Evolutionary conservation across 768 basidiomycete species (phyloP), one percentile per base, ranked within the genome.

Genomic region (Kwoniella dendrophila): DNA sequence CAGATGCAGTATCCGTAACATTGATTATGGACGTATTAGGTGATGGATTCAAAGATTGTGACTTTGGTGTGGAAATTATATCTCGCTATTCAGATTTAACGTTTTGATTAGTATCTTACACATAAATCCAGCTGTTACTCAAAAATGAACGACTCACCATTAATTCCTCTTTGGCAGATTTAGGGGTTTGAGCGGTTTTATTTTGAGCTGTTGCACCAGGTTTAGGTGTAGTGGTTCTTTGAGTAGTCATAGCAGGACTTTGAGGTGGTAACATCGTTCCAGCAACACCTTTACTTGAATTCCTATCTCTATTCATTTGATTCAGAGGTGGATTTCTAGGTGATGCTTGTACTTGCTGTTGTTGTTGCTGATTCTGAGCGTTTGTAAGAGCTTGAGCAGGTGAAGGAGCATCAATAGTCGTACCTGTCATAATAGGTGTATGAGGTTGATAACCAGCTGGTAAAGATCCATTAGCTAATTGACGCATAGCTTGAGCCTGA

Each of bases 241-340:
- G 45, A 20, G 66, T 36, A 22, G 38, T 50, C 29, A 52, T 57
- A 7, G 70, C 73, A 12, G 73, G 73, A 57, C 64, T 67, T 38
- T 75, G 73, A 43, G 73, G 73, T 5, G 73, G 73, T 47, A 75
- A 66, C 73, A 75, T 75, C 5, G 73, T 61, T 36, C 69, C 69
- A 33, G 64, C 66, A 10, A 36, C 48, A 16, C 67, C 66, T 51
- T 71, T 72, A 58, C 70, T 72, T 56, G 64, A 56, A 50, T 66
- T 70, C 51, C 66, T 65, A 59, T 66, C 67, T 48, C 73, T 30
- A 44, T 60, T 61, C 68, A 74, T 71, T 3, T 63, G 62, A 33
- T 58, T 56, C 7, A 24, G 49, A 6, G 54, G 38, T 16, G 59
- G 51, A 32, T 62, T 72, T 20, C 73, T 44, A n/a, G 73, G 73